Conservation (phyloP, 306 rosid genomes). For the Herpetospermum pedunculosum region DNA sequence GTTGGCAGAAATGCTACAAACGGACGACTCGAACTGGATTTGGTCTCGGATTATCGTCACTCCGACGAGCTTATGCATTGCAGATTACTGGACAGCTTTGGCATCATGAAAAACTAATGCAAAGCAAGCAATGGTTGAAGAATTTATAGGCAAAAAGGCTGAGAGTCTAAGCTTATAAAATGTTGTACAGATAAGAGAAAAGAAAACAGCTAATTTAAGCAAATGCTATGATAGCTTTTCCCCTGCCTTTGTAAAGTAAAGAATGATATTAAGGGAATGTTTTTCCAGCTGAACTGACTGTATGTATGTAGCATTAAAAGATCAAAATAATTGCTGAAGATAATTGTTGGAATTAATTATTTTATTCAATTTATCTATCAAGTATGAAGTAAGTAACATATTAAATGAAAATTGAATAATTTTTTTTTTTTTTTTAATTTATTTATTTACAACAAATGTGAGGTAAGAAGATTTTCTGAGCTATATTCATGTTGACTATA, state of each 20-base stretch:
- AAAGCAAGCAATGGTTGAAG: not conserved
- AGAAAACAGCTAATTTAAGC: not conserved
- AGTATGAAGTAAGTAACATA: not conserved
- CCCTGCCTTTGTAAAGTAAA: not conserved
- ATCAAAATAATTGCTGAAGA: not conserved
- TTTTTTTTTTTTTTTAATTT: too few species aligned
- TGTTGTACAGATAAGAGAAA: not conserved
- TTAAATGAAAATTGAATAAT: not conserved
- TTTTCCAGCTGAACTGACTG: not conserved
- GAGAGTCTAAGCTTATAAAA: not conserved
- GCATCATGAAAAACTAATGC: constrained; percentile 27
- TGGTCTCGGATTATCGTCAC: constrained; percentile 85
- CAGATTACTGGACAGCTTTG: constrained; percentile 52
- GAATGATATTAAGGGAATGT: not conserved
- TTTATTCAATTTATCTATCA: not conserved
- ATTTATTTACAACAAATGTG: too few species aligned
- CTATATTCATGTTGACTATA: too few species aligned
- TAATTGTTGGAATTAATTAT: not conserved
- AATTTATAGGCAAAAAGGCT: not conserved
- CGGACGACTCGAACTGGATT: constrained; percentile 43
- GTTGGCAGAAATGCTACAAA: constrained; percentile 63
- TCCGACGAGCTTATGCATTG: constrained; percentile 60
- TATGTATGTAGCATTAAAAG: not conserved
- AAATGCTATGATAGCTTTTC: not conserved
- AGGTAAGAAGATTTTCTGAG: too few species aligned